Evolutionary conservation across 345 rosid species (phyloP).

Genomic region (Eucalyptus cloeziana): DNA sequence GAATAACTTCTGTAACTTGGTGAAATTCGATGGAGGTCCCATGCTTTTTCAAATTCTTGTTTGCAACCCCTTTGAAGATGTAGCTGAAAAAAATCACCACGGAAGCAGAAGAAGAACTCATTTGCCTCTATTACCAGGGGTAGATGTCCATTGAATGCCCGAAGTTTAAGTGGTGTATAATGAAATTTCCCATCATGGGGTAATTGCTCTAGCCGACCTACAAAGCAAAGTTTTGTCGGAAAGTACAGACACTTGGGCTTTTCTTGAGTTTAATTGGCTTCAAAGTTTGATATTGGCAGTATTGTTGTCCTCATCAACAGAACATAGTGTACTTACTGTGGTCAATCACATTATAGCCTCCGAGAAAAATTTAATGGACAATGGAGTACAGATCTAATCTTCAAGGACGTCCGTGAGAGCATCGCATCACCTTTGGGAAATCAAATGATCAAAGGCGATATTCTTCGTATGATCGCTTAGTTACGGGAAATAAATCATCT

Average conservation of each 20-base stretch:
- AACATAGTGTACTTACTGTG: neutral
- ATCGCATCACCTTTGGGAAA: neutral
- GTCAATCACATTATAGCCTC: neutral
- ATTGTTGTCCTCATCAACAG: neutral
- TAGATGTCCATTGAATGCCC: neutral
- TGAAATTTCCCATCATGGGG: neutral
- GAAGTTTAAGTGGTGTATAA: neutral
- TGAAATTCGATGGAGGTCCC: neutral
- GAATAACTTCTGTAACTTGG: neutral
- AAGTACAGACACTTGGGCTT: neutral
- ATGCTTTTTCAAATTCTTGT: neutral
- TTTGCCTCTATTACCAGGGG: neutral
- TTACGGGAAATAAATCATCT: neutral
- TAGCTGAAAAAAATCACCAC: neutral
- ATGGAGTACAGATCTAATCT: neutral
- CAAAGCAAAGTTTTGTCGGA: neutral
- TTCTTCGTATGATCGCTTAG: neutral
- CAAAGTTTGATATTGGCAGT: neutral
- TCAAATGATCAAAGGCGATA: neutral
- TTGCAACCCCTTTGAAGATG: neutral
- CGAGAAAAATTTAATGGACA: neutral
- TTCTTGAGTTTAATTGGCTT: neutral
- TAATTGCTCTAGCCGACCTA: neutral
- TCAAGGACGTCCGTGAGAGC: neutral
- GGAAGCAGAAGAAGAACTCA: neutral